Evolutionary conservation across 2,329 filamentous ascomycete species (phyloP).

Genomic region (Didymella segeticola): DNA sequence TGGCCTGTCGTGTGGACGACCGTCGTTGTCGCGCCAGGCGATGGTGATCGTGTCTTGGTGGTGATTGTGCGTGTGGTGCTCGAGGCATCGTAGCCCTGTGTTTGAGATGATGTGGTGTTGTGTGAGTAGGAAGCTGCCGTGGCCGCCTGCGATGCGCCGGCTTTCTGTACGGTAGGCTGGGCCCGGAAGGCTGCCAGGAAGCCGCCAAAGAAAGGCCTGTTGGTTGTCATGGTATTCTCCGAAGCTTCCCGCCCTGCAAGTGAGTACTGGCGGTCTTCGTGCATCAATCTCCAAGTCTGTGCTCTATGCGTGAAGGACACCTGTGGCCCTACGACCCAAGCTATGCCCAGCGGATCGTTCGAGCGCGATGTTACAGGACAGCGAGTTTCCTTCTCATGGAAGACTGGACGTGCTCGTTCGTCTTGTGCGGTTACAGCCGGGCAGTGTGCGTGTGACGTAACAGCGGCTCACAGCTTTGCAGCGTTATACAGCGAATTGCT

Average conservation of each 20-base stretch:
- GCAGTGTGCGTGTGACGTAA: constrained; percentile 34
- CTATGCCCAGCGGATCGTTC: neutral
- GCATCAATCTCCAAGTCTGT: constrained; percentile 31
- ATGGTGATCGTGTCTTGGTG: constrained; percentile 41
- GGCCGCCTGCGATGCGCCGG: constrained; percentile 53
- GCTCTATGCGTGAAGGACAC: neutral
- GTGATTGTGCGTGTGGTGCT: constrained; percentile 51
- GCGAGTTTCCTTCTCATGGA: neutral
- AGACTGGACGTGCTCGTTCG: constrained; percentile 3
- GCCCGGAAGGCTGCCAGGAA: constrained; percentile 72
- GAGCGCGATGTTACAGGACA: neutral
- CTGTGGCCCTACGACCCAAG: neutral
- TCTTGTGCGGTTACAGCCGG: constrained; percentile 13
- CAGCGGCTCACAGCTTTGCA: constrained; percentile 8
- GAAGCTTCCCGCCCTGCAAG: constrained; percentile 25
- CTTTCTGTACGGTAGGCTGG: constrained; percentile 66
- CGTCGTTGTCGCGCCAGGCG: constrained; percentile 47
- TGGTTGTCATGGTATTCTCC: constrained; percentile 63
- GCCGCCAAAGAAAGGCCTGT: constrained; percentile 70
- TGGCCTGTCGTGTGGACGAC: constrained; percentile 49
- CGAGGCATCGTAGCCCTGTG: constrained; percentile 48
- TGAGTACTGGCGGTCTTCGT: constrained; percentile 34
- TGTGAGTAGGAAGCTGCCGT: constrained; percentile 48
- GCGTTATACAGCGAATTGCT: neutral
- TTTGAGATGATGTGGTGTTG: constrained; percentile 44